Base-by-base conservation (phyloP, 75 land plant species). In the Selaginella moellendorffii region DNA sequence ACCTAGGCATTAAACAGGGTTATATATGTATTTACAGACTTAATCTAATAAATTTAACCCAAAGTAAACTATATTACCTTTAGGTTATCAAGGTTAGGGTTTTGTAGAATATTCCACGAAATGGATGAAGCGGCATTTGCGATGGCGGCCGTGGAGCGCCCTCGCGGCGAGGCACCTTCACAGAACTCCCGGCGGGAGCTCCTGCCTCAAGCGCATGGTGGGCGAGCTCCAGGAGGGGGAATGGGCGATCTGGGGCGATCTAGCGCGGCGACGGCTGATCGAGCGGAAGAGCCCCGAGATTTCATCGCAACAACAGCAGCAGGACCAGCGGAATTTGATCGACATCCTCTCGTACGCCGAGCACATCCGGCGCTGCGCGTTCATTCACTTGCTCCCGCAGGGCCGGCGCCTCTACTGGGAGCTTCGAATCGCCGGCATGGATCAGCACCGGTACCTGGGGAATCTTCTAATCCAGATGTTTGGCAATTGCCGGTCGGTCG, bases 381-480 rank as follows among this genome's bases (percentile, higher is more conserved):
- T 14, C 5, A 5, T 36, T 36, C 46, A 36, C 46, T 5, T 14
- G 14, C 46, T 36, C 46, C 14, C 46, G 14, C 46, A 36, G 46
- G 46, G 46, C 5, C 5, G 46, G 14, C 5, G 14, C 10, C 46
- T 36, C 10, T 14, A 36, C 14, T 36, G 46, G 46, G 14, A 14
- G n/a, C n/a, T 14, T 36, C 46, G 14, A 14, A 36, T 5, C 46
- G 14, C 10, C 46, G 14, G 59, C 59, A 21, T 56, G 59, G 24
- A 56, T 8, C 25, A 24, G 19, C 59, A 56, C 24, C 5, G 21
- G 24, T 56, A 21, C 24, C 59, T 56, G 24, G 59, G 59, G 9
- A 56, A 56, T 56, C 59, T 56, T 21, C 59, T 56, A 2, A 24
- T 56, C 2, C 59, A 56, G 59, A 56, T 56, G 59, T 56, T 8